These are phyloP conservation scores for Fusarium sp. DNA, from an alignment of 2,329 filamentous ascomycete species.

Conservation along the genomic window DNA sequence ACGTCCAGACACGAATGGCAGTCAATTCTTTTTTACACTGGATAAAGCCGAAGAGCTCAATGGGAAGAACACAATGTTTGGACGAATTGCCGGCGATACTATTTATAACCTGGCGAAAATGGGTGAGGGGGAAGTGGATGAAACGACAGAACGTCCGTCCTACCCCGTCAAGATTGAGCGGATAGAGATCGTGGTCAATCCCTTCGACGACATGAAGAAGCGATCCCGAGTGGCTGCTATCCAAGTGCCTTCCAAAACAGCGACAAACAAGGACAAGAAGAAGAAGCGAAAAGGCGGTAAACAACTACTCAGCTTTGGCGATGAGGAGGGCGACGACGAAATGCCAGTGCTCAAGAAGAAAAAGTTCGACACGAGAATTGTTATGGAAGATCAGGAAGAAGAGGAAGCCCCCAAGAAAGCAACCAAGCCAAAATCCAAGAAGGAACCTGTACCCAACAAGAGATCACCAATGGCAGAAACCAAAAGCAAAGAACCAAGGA, in stretches of 20 bases:
- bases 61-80: constrained; percentile 93
- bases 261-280: constrained; percentile 67
- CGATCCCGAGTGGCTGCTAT: constrained; percentile 70
- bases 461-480: constrained; percentile 27
- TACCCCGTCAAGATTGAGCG: constrained; percentile 85
- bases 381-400: constrained; percentile 65
- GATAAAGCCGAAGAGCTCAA: constrained; percentile 87
- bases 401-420: constrained; percentile 50
- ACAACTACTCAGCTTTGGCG: constrained; percentile 82
- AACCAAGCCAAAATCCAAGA: constrained; percentile 50
- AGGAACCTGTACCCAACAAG: constrained; percentile 46
- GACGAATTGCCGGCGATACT: constrained; percentile 90
- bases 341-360: constrained; percentile 77
- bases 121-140: constrained; percentile 85
- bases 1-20: constrained; percentile 83
- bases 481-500: constrained; percentile 12
- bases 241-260: constrained; percentile 56
- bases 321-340: constrained; percentile 70
- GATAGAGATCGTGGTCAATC: constrained; percentile 83
- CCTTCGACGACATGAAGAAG: constrained; percentile 85
- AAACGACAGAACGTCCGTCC: constrained; percentile 83
- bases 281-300: constrained; percentile 82
- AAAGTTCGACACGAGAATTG: constrained; percentile 83
- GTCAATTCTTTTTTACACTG: constrained; percentile 97
- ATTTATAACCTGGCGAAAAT: constrained; percentile 97